Percentiles rank a stretch among this genome's conserved stretches.
Conservation (phyloP, 140 eudicot genomes). For the Senecio squalidus region DNA sequence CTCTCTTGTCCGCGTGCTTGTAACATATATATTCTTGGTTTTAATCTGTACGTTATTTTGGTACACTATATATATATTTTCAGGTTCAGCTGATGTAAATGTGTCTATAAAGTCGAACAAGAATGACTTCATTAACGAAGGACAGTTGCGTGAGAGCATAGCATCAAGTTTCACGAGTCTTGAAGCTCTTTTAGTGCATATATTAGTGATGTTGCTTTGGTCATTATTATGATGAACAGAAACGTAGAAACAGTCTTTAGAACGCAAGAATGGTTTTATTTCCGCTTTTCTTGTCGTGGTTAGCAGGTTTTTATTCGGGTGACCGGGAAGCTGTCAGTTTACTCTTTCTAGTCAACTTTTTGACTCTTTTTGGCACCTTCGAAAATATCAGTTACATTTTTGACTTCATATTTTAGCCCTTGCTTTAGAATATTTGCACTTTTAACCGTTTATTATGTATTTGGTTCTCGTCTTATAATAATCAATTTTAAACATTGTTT, state of each 20-base stretch:
- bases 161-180: slow-evolving; percentile 24
- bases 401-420: not conserved
- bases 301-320: slow-evolving; percentile 8
- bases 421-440: too few species aligned
- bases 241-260: not conserved
- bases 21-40: not conserved
- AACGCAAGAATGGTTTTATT: not conserved
- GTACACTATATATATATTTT: not conserved
- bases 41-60: not conserved
- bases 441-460: too few species aligned
- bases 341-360: not conserved
- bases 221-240: slow-evolving; percentile 12
- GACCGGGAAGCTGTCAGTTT: not conserved
- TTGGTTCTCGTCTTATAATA: too few species aligned
- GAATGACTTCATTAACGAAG: slow-evolving; percentile 55
- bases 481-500: too few species aligned
- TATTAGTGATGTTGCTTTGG: slow-evolving; percentile 29
- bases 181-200: slow-evolving; percentile 15
- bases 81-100: slow-evolving; percentile 78
- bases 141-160: slow-evolving; percentile 47
- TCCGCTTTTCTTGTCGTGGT: not conserved
- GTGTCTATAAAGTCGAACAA: slow-evolving; percentile 65
- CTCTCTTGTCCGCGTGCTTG: not conserved
- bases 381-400: not conserved
- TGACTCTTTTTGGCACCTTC: not conserved